Evolutionary conservation across 176 grass and related monocot species (phyloP).

Genomic region (Miscanthus lutarioriparius): DNA sequence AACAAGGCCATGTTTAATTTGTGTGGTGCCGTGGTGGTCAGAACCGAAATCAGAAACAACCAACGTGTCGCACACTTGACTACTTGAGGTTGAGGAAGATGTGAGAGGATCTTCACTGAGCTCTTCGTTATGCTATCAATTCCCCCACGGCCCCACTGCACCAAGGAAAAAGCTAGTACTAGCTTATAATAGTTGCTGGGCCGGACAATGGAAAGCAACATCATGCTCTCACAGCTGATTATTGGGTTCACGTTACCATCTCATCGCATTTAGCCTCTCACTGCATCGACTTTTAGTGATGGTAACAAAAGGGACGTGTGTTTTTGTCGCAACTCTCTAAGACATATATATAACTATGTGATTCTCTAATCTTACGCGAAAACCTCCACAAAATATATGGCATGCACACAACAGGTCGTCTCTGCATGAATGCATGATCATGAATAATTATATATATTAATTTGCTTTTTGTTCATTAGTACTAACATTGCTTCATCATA

Average conservation of each 20-base stretch:
- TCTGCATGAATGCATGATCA: background rate
- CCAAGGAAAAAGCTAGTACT: background rate
- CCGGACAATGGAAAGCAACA: background rate
- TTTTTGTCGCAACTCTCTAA: background rate
- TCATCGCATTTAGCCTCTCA: background rate
- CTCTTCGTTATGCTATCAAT: background rate
- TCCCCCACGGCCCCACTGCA: background rate
- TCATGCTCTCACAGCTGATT: background rate
- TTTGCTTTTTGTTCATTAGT: background rate
- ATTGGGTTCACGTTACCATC: conserved; percentile 10
- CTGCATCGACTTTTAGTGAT: background rate
- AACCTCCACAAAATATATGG: background rate
- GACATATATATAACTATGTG: background rate
- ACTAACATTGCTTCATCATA: background rate
- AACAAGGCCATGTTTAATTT: no score
- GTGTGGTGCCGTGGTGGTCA: no score
- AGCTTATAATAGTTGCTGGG: background rate
- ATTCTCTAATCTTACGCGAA: conserved; percentile 12
- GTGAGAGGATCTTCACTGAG: background rate
- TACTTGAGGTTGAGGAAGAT: background rate
- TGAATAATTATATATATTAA: background rate
- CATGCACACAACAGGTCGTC: background rate
- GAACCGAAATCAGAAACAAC: background rate
- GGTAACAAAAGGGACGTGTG: background rate
- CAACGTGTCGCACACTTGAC: background rate